Percentiles rank a stretch among this genome's conserved stretches.
These are phyloP conservation scores for Paramecium bursaria DNA, from an alignment of 73 alveolate genomes.

Conservation along the genomic window DNA sequence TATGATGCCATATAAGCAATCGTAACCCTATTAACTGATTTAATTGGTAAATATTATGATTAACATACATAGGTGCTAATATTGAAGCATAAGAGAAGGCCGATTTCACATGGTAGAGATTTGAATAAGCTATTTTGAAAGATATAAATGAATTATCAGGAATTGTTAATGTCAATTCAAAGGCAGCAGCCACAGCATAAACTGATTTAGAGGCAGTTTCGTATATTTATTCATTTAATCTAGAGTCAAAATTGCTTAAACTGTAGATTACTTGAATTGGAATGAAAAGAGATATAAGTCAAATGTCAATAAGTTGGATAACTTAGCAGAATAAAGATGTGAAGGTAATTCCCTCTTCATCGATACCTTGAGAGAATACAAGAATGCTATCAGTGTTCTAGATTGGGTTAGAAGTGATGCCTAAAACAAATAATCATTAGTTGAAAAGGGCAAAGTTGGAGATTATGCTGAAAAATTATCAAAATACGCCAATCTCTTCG, in stretches of 20 bases:
- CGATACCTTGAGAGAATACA: slow-evolving; percentile 53
- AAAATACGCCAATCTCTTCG: slow-evolving; percentile 56
- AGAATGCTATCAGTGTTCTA: slow-evolving; percentile 54
- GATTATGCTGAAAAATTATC: slow-evolving; percentile 52
- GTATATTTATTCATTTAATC: background rate
- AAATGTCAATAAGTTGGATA: slow-evolving; percentile 31
- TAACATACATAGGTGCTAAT: slow-evolving; percentile 16
- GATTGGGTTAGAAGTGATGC: slow-evolving; percentile 64
- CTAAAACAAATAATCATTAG: background rate
- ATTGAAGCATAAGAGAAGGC: slow-evolving; percentile 47
- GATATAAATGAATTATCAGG: slow-evolving; percentile 52
- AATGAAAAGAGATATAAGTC: slow-evolving; percentile 52
- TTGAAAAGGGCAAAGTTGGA: slow-evolving; percentile 24
- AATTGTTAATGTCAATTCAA: slow-evolving; percentile 40
- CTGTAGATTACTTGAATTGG: slow-evolving; percentile 59
- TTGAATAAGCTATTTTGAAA: slow-evolving; percentile 37
- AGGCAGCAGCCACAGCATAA: slow-evolving; percentile 46
- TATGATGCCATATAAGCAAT: slow-evolving; percentile 51
- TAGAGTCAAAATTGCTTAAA: slow-evolving; percentile 32
- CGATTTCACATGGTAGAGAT: slow-evolving; percentile 20
- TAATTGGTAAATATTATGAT: background rate
- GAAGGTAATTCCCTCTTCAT: slow-evolving; percentile 61
- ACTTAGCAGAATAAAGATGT: slow-evolving; percentile 51
- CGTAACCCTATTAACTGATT: slow-evolving; percentile 5
- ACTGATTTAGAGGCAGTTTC: slow-evolving; percentile 36